Evolutionary conservation across 2,329 filamentous ascomycete genomes (phyloP).

Genomic region (Colletotrichum gigasporum): DNA sequence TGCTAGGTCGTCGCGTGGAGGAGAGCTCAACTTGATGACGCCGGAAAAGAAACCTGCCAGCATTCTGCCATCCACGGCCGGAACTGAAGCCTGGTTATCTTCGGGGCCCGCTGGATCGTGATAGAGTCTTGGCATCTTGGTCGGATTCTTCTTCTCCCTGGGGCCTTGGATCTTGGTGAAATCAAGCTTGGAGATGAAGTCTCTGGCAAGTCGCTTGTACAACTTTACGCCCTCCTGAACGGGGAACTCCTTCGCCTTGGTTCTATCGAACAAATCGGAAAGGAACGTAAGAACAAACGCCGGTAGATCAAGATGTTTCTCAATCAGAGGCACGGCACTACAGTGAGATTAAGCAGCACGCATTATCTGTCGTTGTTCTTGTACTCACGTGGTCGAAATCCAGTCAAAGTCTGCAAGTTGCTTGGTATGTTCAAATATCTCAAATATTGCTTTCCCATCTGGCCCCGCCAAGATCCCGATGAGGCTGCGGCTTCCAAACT

Average conservation of each 20-base stretch:
- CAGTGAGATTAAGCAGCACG: background rate
- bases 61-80: background rate
- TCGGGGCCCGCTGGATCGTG: background rate
- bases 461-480: background rate
- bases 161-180: background rate
- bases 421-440: background rate
- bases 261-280: background rate
- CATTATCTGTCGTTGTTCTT: background rate
- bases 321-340: constrained; percentile 2
- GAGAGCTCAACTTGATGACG: constrained; percentile 26
- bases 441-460: background rate
- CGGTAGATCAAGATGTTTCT: background rate
- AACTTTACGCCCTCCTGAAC: background rate
- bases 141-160: background rate
- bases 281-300: background rate
- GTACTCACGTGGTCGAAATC: background rate
- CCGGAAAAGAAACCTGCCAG: background rate
- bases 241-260: background rate
- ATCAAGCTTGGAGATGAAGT: background rate
- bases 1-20: constrained; percentile 30
- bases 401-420: constrained; percentile 5
- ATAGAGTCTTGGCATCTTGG: background rate
- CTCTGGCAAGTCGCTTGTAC: constrained; percentile 1
- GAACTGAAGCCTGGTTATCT: background rate
- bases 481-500: background rate